Conservation (phyloP, 768 basidiomycete genomes). For the Gelatoporia subvermispora region DNA sequence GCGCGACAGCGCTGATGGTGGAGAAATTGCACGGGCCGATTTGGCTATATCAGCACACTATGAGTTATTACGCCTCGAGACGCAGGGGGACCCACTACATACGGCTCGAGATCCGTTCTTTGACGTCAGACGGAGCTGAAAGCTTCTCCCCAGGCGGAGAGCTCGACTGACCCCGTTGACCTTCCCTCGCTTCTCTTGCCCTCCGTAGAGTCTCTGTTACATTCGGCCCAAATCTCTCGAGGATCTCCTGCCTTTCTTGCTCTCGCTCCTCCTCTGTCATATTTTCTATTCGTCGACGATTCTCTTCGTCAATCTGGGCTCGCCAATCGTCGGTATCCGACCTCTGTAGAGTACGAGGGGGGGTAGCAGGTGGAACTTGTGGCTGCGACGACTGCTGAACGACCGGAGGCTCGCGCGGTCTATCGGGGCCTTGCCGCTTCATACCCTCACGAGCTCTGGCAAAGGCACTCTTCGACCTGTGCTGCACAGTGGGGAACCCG, state of each 20-base stretch:
- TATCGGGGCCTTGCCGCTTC: conserved; percentile 9
- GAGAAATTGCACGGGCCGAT: conserved; percentile 16
- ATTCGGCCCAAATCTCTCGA: conserved; percentile 67
- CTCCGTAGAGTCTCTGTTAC: conserved; percentile 58
- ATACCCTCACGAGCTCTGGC: conserved; percentile 25
- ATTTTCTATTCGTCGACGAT: conserved; percentile 49
- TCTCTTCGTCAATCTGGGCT: conserved; percentile 60
- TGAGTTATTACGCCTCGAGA: too few species aligned
- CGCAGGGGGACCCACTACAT: too few species aligned
- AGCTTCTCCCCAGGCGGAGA: background rate
- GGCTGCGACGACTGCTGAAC: conserved; percentile 15
- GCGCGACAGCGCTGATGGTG: conserved; percentile 42
- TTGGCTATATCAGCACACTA: background rate
- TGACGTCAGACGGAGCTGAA: too few species aligned
- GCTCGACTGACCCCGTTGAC: conserved; percentile 8
- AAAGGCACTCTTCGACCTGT: conserved; percentile 38
- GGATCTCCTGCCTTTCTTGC: conserved; percentile 56
- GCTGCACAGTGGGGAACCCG: conserved; percentile 37
- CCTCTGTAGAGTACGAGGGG: background rate
- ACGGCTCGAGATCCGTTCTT: too few species aligned
- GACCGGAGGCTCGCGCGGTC: conserved; percentile 13
- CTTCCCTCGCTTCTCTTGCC: conserved; percentile 45
- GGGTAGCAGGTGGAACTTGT: background rate
- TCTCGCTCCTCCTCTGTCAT: conserved; percentile 75
- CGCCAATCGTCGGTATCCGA: conserved; percentile 36